Conservation (phyloP, 345 rosid genomes). For the Lagerstroemia speciosa region DNA sequence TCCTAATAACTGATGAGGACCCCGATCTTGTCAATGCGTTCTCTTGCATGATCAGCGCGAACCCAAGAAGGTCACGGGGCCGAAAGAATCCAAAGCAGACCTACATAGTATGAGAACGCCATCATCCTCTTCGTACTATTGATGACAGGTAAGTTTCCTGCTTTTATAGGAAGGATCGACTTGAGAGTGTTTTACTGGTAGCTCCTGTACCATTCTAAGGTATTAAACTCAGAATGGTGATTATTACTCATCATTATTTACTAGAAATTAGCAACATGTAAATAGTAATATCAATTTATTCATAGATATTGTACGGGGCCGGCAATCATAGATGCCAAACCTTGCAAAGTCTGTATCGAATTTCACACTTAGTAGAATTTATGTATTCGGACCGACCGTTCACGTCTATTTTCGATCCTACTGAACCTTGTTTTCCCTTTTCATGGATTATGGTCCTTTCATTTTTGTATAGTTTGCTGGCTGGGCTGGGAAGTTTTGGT, state of each 20-base stretch:
- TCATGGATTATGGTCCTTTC: no score
- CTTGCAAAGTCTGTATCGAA: not conserved
- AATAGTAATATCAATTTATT: not conserved
- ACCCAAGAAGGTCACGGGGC: constrained; percentile 44
- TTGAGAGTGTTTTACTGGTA: not conserved
- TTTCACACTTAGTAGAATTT: not conserved
- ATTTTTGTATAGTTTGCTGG: no score
- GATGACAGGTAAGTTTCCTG: not conserved
- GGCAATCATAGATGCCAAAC: no score
- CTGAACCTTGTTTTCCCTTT: no score
- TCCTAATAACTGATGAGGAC: constrained; percentile 40
- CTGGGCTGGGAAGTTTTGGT: no score
- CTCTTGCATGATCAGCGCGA: constrained; percentile 45
- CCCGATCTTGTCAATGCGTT: constrained; percentile 37
- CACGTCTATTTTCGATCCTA: no score
- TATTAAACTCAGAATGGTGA: not conserved
- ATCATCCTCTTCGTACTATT: not conserved
- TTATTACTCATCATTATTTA: not conserved
- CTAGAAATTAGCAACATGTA: not conserved
- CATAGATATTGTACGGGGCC: not conserved
- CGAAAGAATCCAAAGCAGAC: constrained; percentile 27
- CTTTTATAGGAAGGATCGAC: constrained; percentile 9
- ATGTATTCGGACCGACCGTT: not conserved
- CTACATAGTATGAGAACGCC: constrained; percentile 29
- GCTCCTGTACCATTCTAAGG: not conserved